Evolutionary conservation across 768 basidiomycete genomes (phyloP).

Genomic region (Calocera cornea): DNA sequence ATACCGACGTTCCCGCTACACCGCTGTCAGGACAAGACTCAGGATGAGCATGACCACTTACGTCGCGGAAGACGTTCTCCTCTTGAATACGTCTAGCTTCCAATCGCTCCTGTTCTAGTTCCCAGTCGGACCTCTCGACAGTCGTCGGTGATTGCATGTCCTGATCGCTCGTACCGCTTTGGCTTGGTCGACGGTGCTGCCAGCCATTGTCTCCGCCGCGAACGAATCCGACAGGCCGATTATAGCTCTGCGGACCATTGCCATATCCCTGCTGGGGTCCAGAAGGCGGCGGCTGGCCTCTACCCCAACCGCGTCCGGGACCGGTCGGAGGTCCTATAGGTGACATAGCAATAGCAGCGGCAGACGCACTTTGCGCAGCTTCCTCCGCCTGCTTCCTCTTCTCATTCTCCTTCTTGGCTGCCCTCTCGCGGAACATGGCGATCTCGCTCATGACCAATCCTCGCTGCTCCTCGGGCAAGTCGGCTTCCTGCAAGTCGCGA

Average conservation of each 20-base stretch:
- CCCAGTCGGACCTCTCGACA: slow-evolving; percentile 65
- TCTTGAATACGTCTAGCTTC: slow-evolving; percentile 63
- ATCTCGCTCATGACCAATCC: slow-evolving; percentile 93
- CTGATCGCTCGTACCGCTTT: slow-evolving; percentile 18
- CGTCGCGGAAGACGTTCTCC: slow-evolving; percentile 75
- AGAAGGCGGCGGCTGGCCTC: slow-evolving; percentile 33
- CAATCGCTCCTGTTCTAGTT: slow-evolving; percentile 69
- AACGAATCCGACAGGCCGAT: slow-evolving; percentile 72
- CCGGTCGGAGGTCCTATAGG: slow-evolving; percentile 7
- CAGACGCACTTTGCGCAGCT: slow-evolving; percentile 5
- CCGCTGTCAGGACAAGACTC: slow-evolving; percentile 5
- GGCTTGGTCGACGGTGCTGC: slow-evolving; percentile 29
- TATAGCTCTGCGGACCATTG: slow-evolving; percentile 61
- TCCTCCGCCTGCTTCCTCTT: slow-evolving; percentile 44
- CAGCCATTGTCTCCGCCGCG: slow-evolving; percentile 31
- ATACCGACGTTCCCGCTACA: slow-evolving; percentile 82
- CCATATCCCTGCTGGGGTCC: slow-evolving; percentile 53
- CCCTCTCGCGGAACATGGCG: slow-evolving; percentile 86
- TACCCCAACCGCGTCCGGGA: slow-evolving; percentile 7
- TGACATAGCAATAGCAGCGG: slow-evolving; percentile 6
- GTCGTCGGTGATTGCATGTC: slow-evolving; percentile 7
- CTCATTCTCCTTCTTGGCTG: slow-evolving; percentile 81
- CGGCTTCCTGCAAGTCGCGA: slow-evolving; percentile 90
- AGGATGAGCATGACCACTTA: slow-evolving; percentile 32
- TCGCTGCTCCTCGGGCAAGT: slow-evolving; percentile 81